Conservation (phyloP, 768 basidiomycete genomes). For the Auricularia sp. region DNA sequence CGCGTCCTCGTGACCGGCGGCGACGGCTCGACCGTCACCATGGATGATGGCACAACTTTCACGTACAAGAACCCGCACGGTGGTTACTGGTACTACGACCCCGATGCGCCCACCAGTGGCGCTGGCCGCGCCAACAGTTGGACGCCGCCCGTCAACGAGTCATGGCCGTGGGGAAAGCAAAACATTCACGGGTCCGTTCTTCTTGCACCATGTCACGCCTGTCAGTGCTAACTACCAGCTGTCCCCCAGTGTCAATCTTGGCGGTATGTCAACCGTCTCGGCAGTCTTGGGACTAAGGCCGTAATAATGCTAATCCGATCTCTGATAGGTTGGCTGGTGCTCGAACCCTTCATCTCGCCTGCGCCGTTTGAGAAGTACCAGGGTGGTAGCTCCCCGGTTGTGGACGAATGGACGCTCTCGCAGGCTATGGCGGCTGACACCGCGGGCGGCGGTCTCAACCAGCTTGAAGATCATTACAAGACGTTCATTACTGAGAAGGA, state of each 20-base stretch:
- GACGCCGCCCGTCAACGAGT: slow-evolving; percentile 68
- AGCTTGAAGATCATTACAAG: slow-evolving; percentile 66
- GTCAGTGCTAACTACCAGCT: neutral
- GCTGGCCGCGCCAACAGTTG: slow-evolving; percentile 62
- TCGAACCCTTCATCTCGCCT: slow-evolving; percentile 72
- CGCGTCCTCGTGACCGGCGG: slow-evolving; percentile 38
- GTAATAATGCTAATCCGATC: neutral
- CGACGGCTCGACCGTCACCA: slow-evolving; percentile 56
- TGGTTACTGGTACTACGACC: slow-evolving; percentile 61
- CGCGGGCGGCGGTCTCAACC: slow-evolving; percentile 45
- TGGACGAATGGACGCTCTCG: slow-evolving; percentile 63
- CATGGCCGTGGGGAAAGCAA: slow-evolving; percentile 60
- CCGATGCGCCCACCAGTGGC: slow-evolving; percentile 59
- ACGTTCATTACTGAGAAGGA: slow-evolving; percentile 69
- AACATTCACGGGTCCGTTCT: slow-evolving; percentile 45
- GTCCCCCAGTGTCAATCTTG: slow-evolving; percentile 4
- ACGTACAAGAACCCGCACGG: slow-evolving; percentile 71
- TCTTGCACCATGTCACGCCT: neutral
- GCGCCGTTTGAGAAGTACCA: slow-evolving; percentile 52
- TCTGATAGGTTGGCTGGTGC: slow-evolving; percentile 63
- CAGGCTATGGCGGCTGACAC: slow-evolving; percentile 54
- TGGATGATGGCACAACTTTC: slow-evolving; percentile 60
- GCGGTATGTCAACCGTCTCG: slow-evolving; percentile 2
- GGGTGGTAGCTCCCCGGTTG: slow-evolving; percentile 20
- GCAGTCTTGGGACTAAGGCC: neutral